Evolutionary conservation across 2,329 filamentous ascomycete species (phyloP).

Genomic region (Aulographum hederae): DNA sequence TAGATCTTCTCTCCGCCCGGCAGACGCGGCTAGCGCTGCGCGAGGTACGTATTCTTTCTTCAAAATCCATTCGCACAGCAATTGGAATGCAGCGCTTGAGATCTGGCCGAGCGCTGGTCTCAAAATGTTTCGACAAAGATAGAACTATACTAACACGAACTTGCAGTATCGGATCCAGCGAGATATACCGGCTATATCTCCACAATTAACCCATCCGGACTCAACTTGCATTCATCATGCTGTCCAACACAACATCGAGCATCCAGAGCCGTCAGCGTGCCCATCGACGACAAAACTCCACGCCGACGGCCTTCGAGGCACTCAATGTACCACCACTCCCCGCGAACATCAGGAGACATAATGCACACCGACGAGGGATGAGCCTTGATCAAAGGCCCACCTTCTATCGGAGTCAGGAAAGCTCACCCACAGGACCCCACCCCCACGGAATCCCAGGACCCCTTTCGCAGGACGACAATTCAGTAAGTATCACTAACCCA

Average conservation of each 20-base stretch:
- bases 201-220: slow-evolving; percentile 39
- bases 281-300: slow-evolving; percentile 79
- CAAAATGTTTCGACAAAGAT: neutral
- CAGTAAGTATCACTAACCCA: slow-evolving; percentile 39
- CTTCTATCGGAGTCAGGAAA: no score
- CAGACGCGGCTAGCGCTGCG: slow-evolving; percentile 68
- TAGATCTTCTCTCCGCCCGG: slow-evolving; percentile 38
- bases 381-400: slow-evolving; percentile 59
- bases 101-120: neutral
- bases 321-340: slow-evolving; percentile 51
- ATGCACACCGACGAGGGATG: slow-evolving; percentile 61
- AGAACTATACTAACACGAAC: slow-evolving; percentile 1
- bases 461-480: slow-evolving; percentile 28
- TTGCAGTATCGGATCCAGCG: slow-evolving; percentile 20
- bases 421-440: slow-evolving; percentile 28
- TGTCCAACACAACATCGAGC: slow-evolving; percentile 52
- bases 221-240: slow-evolving; percentile 55
- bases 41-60: slow-evolving; percentile 39
- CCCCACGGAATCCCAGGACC: slow-evolving; percentile 11
- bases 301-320: slow-evolving; percentile 59
- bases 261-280: slow-evolving; percentile 56
- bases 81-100: neutral
- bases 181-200: slow-evolving; percentile 14
- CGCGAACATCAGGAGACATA: slow-evolving; percentile 31
- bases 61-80: neutral